These are phyloP conservation scores for Musa balbisiana DNA, from an alignment of 202 grass and related monocot genomes.

Conservation along the genomic window DNA sequence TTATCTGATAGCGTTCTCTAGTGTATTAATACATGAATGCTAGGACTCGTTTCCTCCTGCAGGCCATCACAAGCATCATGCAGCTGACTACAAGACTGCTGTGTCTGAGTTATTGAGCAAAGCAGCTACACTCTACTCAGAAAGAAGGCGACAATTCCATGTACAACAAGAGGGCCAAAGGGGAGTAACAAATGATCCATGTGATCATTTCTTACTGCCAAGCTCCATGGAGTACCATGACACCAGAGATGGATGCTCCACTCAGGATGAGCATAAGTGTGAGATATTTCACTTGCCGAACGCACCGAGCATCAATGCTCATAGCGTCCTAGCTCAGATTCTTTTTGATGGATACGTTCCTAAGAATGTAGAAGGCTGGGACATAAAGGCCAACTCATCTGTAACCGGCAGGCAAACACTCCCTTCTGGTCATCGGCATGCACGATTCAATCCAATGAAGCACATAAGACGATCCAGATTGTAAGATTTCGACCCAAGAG, in stretches of 20 bases:
- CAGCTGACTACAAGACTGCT: slow-evolving; percentile 57
- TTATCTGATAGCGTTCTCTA: too few relatives aligned
- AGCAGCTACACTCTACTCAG: slow-evolving; percentile 39
- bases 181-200: slow-evolving; percentile 27
- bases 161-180: slow-evolving; percentile 12
- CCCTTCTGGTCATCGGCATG: slow-evolving; percentile 11
- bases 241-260: slow-evolving; percentile 11
- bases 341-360: slow-evolving; percentile 60
- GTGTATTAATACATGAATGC: too few relatives aligned
- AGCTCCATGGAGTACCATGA: slow-evolving; percentile 76
- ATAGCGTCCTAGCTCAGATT: slow-evolving; percentile 56
- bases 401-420: slow-evolving; percentile 26
- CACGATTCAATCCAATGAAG: slow-evolving; percentile 44
- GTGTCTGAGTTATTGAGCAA: slow-evolving; percentile 55
- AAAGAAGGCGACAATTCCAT: slow-evolving; percentile 28
- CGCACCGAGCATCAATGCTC: slow-evolving; percentile 37
- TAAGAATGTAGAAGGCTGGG: slow-evolving; percentile 74
- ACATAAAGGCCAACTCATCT: slow-evolving; percentile 38
- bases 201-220: slow-evolving; percentile 25
- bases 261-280: slow-evolving; percentile 9
- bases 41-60: not conserved
- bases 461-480: slow-evolving; percentile 54
- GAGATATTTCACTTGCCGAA: slow-evolving; percentile 46
- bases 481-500: slow-evolving; percentile 25
- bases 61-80: slow-evolving; percentile 75